A percentile compares a stretch with the other conserved stretches of the same genome.
These are phyloP conservation scores for Verticillium nonalfalfae DNA, from an alignment of 2,329 filamentous ascomycete species.

Conservation along the genomic window DNA sequence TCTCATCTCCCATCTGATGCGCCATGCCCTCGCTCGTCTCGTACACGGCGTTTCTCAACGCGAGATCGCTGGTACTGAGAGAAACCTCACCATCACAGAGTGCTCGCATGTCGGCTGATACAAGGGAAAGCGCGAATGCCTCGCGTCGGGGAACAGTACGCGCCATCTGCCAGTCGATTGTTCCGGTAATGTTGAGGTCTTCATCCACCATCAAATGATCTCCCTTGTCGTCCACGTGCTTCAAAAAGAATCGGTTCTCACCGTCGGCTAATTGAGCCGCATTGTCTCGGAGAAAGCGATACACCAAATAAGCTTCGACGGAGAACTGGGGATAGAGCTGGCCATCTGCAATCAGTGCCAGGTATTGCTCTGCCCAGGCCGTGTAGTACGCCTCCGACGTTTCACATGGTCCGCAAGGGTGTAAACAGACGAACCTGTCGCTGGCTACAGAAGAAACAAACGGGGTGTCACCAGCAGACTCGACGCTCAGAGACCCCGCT, in stretches of 20 bases:
- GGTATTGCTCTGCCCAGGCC: constrained; percentile 16
- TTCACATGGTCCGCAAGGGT: constrained; percentile 10
- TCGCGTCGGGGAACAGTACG: not conserved
- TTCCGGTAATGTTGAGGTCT: not conserved
- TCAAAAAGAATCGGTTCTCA: not conserved
- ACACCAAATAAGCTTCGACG: constrained; percentile 24
- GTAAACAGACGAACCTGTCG: constrained; percentile 19
- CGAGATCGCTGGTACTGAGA: too few species aligned
- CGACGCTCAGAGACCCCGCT: constrained; percentile 16
- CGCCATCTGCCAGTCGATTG: constrained; percentile 62
- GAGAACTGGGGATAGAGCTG: constrained; percentile 21
- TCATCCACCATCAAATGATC: not conserved
- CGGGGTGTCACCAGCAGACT: constrained; percentile 3
- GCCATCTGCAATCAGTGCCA: constrained; percentile 21
- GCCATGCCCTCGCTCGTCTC: too few species aligned
- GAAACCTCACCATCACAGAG: too few species aligned
- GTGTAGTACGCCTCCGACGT: constrained; percentile 13
- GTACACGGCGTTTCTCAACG: too few species aligned
- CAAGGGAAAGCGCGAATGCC: too few species aligned
- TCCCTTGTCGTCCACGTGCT: not conserved
- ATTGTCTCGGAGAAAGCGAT: constrained; percentile 28
- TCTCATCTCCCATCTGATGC: constrained; percentile 5
- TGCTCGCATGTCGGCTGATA: too few species aligned
- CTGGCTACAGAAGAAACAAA: constrained; percentile 18
- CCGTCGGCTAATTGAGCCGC: constrained; percentile 20